Evolutionary conservation across 2,329 filamentous ascomycete genomes (phyloP), one percentile per base, ranked within the genome.

Genomic region (Gaeumannomyces sp.): DNA sequence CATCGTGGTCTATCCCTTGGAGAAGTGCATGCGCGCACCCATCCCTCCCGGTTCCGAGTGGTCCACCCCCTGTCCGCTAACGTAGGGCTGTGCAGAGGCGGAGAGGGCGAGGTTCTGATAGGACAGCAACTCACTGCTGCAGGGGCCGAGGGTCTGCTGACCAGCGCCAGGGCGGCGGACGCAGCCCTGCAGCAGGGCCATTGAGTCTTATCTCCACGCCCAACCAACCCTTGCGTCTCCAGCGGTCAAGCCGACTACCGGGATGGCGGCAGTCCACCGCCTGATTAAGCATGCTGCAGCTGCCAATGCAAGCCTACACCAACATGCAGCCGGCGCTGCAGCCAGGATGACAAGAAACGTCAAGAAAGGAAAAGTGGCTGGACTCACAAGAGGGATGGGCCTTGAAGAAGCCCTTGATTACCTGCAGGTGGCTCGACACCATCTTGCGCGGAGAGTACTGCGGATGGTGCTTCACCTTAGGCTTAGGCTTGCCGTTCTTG

Each of bases 401-500:
- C 64, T 82, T 80, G 68, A 90, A 85, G 72, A 89, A 88, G 63
- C 83, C 83, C 76, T 89, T 89, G 64, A 89, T 76, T 8, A 89
- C 87, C 71, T 89, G 87, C 71, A 89, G 89, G 70, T 89, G 87
- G 70, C 86, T 89, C 3, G 86, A 89, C 4, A 89, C 85, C 69
- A 88, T 86, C 72, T 89, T 89, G 63, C 85, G 78, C 33, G 38
- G 35, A 28, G 35, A 45, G 10, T 45, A 28, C 25, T 50, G 28
- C n/a, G 38, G 16, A 13, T 62, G 60, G 13, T 63, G 53, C 56
- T 29, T 45, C 14, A 10, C 16, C 29, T 59, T 62, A 1, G 33
- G 38, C 19, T 50, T 28, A 5, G 19, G 28, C 38, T 62, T 45
- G 38, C 60, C 60, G 27, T 38, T 62, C 35, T 53, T 62, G 22